These are phyloP conservation scores for Rhodotorula sp. DNA, from an alignment of 1,284 basidiomycete species.

Conservation along the genomic window DNA sequence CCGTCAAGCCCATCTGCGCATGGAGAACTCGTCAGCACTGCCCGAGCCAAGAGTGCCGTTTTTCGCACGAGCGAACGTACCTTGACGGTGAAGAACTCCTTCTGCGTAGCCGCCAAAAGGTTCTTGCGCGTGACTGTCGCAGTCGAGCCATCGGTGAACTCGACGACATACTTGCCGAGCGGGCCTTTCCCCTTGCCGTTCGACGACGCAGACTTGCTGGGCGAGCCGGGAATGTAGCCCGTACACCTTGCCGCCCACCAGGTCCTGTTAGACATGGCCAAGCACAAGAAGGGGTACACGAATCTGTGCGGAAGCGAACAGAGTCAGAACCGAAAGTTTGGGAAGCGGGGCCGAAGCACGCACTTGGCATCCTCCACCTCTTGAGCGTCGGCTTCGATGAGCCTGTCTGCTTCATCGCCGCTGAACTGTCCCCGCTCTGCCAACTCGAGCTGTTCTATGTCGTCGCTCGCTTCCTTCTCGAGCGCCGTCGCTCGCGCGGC, in stretches of 20 bases:
- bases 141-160: constrained; percentile 5
- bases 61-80: not conserved
- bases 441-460: too few species aligned
- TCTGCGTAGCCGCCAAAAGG: constrained; percentile 6
- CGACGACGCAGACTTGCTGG: constrained; percentile 2
- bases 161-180: constrained; percentile 18
- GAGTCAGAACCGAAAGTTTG: too few species aligned
- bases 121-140: constrained; percentile 3
- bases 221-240: constrained; percentile 4
- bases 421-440: not conserved
- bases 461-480: not conserved
- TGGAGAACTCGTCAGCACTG: not conserved
- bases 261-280: not conserved
- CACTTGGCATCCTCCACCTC: not conserved
- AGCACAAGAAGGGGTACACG: constrained; percentile 16
- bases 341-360: not conserved
- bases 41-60: too few species aligned
- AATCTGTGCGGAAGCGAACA: not conserved
- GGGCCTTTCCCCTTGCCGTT: not conserved
- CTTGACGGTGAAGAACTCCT: constrained; percentile 16
- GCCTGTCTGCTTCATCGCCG: constrained; percentile 16
- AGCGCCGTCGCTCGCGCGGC: too few species aligned
- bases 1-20: constrained; percentile 20
- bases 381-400: constrained; percentile 9
- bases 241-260: constrained; percentile 26